Conservation (phyloP, 2,329 filamentous ascomycete genomes). For the Cladosporium phlei region DNA sequence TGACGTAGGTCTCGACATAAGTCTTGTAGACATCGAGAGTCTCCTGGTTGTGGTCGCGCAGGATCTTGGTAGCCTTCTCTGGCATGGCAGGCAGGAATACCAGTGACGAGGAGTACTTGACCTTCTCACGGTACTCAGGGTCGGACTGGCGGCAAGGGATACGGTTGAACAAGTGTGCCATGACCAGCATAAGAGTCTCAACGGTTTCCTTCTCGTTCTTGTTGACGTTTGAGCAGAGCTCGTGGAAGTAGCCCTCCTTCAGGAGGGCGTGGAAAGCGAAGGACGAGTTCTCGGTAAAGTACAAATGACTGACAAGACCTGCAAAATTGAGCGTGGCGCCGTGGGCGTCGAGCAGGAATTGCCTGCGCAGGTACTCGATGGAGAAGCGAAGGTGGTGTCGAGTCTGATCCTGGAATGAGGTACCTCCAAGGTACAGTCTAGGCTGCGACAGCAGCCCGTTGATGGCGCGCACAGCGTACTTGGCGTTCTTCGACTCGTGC, state of each 20-base stretch:
- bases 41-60: constrained; percentile 59
- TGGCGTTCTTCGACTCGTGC: constrained; percentile 59
- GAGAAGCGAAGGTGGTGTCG: constrained; percentile 75
- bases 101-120: constrained; percentile 57
- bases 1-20: constrained; percentile 65
- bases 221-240: constrained; percentile 56
- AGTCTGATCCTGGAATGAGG: constrained; percentile 62
- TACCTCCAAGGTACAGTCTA: constrained; percentile 65
- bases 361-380: constrained; percentile 70
- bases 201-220: constrained; percentile 48
- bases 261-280: constrained; percentile 74
- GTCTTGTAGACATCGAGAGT: constrained; percentile 62
- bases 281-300: constrained; percentile 69
- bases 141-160: constrained; percentile 47
- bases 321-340: constrained; percentile 70
- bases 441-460: constrained; percentile 66
- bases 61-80: constrained; percentile 49
- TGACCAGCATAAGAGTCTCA: constrained; percentile 60
- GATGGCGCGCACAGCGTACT: constrained; percentile 58
- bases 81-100: constrained; percentile 64
- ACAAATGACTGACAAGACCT: constrained; percentile 64
- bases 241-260: constrained; percentile 64
- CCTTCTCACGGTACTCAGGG: constrained; percentile 44
- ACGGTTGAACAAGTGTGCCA: constrained; percentile 67
- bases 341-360: constrained; percentile 57